A percentile compares a stretch with the other conserved stretches of the same genome.
These are phyloP conservation scores for Willaertia magna DNA, from an alignment of 208 protist genomes.

Conservation along the genomic window DNA sequence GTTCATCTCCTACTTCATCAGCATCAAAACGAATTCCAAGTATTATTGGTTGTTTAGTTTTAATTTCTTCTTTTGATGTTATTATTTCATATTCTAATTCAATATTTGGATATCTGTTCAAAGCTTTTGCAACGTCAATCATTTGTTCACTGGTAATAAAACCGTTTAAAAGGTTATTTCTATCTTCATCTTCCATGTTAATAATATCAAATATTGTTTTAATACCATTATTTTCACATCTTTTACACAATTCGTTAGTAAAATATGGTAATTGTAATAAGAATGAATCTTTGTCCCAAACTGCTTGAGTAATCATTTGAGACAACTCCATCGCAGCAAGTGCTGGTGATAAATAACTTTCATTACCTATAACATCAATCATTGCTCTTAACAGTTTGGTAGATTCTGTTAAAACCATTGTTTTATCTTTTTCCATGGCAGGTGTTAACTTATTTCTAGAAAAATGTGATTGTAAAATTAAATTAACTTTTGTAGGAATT, in stretches of 20 bases:
- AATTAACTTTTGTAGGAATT: slow-evolving; percentile 55
- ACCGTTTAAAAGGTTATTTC: slow-evolving; percentile 31
- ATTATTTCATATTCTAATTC: slow-evolving; percentile 43
- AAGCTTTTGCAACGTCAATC: slow-evolving; percentile 44
- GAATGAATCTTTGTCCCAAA: slow-evolving; percentile 54
- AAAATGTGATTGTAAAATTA: slow-evolving; percentile 58
- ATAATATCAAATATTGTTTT: slow-evolving; percentile 56
- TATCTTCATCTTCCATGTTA: slow-evolving; percentile 52
- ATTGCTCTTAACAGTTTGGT: slow-evolving; percentile 36
- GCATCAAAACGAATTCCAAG: slow-evolving; percentile 27
- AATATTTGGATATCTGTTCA: slow-evolving; percentile 61
- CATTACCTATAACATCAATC: slow-evolving; percentile 63
- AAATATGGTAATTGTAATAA: slow-evolving; percentile 70
- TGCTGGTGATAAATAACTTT: slow-evolving; percentile 55
- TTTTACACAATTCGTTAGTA: slow-evolving; percentile 20
- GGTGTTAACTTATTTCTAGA: not conserved
- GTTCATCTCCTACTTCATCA: slow-evolving; percentile 9
- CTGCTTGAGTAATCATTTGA: slow-evolving; percentile 70
- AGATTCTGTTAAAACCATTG: not conserved
- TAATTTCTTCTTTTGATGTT: slow-evolving; percentile 13
- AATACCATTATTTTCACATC: slow-evolving; percentile 23
- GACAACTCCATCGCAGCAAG: slow-evolving; percentile 68
- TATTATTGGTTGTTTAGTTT: not conserved
- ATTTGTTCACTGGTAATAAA: slow-evolving; percentile 38
- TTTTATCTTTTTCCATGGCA: not conserved